Percentiles rank a stretch among this genome's conserved stretches.
Evolutionary conservation across 441 rosid genomes (phyloP).

Genomic region (Flueggea neowawraea): DNA sequence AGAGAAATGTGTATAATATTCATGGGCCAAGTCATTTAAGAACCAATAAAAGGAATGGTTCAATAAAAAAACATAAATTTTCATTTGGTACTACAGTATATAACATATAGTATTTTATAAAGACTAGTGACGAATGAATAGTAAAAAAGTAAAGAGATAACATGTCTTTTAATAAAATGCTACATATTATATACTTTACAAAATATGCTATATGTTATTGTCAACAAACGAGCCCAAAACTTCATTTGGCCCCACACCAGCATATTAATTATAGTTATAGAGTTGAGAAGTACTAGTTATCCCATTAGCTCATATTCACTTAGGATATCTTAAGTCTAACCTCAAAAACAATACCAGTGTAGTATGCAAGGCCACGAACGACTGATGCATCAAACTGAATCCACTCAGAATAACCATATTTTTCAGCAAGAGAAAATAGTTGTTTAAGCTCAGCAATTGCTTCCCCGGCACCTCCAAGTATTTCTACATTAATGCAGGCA

Average conservation of each 20-base stretch:
- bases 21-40: neutral
- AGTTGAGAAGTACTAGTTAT: no score
- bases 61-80: neutral
- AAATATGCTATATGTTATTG: no score
- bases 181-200: no score
- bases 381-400: constrained; percentile 94
- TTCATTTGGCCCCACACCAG: no score
- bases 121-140: no score
- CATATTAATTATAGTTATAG: no score
- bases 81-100: no score
- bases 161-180: no score
- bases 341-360: constrained; percentile 96
- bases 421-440: constrained; percentile 82
- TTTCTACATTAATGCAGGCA: constrained; percentile 35
- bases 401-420: constrained; percentile 87
- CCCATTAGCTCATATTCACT: no score
- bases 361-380: constrained; percentile 96
- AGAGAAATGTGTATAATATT: neutral
- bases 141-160: no score
- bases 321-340: constrained; percentile 35
- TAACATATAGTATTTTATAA: no score
- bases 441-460: constrained; percentile 75
- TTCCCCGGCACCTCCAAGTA: constrained; percentile 77
- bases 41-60: neutral
- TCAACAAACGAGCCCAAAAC: no score